These are phyloP conservation scores for Chlamydomonas incerta DNA, from an alignment of 139 green algal genomes.

Conservation along the genomic window DNA sequence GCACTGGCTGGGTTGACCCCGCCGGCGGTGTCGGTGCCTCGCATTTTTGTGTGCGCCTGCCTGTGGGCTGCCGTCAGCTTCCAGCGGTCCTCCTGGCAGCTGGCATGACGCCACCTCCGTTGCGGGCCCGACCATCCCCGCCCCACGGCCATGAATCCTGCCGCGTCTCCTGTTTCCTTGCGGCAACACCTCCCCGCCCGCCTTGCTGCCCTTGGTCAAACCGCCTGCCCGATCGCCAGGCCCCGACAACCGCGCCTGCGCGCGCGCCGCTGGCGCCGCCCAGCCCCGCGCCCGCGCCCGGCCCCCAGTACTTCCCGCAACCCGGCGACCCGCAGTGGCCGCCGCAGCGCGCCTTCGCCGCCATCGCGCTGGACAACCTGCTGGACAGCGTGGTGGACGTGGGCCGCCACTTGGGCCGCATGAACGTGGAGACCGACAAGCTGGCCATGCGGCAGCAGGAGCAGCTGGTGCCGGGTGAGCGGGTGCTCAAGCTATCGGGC, in stretches of 20 bases:
- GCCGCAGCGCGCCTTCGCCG: conserved; percentile 30
- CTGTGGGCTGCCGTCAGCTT: too few relatives aligned
- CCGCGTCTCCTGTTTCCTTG: too few relatives aligned
- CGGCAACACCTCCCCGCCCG: too few relatives aligned
- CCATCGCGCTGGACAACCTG: conserved; percentile 44
- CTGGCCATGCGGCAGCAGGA: neutral
- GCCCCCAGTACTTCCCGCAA: neutral
- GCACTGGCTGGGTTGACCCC: too few relatives aligned
- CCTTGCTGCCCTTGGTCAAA: too few relatives aligned
- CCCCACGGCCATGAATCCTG: too few relatives aligned
- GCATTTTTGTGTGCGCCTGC: neutral
- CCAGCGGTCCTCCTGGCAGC: too few relatives aligned
- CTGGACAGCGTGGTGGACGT: conserved; percentile 51
- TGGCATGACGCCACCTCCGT: too few relatives aligned
- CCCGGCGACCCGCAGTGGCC: conserved; percentile 42
- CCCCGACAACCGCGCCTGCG: neutral
- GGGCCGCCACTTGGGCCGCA: conserved; percentile 18
- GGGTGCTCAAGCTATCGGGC: too few relatives aligned
- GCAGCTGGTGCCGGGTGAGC: conserved; percentile 5
- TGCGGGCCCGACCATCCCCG: too few relatives aligned
- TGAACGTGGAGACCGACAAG: neutral
- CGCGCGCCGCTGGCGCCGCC: neutral
- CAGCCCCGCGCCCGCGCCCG: neutral
- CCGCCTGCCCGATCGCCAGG: neutral
- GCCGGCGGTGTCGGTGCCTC: too few relatives aligned